A percentile compares a stretch with the other conserved stretches of the same genome.
These are phyloP conservation scores for Pseudogymnoascus sp. DNA, from an alignment of 2,329 filamentous ascomycete species.

Conservation along the genomic window DNA sequence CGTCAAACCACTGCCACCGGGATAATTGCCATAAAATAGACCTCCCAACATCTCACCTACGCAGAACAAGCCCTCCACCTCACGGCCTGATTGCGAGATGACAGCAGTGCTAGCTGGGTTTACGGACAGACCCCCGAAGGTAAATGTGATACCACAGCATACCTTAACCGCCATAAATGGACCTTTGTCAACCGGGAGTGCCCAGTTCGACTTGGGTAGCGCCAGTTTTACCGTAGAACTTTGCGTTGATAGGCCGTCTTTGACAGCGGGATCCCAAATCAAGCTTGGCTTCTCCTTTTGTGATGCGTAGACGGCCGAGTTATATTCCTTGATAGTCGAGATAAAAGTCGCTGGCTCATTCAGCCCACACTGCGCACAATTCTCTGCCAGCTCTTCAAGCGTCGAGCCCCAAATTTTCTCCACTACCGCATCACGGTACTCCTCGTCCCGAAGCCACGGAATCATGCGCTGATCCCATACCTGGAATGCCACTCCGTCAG, in stretches of 20 bases:
- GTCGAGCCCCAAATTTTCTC: constrained; percentile 25
- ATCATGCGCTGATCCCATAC: constrained; percentile 51
- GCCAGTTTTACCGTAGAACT: constrained; percentile 36
- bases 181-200: constrained; percentile 45
- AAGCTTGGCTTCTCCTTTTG: constrained; percentile 36
- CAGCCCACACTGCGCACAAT: constrained; percentile 42
- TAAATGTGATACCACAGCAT: constrained; percentile 60
- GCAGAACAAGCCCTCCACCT: constrained; percentile 52
- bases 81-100: constrained; percentile 37
- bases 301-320: constrained; percentile 45
- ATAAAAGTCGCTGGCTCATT: constrained; percentile 40
- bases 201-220: constrained; percentile 60
- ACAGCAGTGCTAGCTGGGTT: constrained; percentile 31
- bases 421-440: constrained; percentile 54
- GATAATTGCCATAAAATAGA: constrained; percentile 57
- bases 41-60: constrained; percentile 61
- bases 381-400: constrained; percentile 49
- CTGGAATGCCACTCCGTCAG: constrained; percentile 53
- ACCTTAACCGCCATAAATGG: constrained; percentile 60
- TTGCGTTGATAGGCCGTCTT: constrained; percentile 56
- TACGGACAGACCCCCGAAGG: constrained; percentile 52
- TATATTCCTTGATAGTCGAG: constrained; percentile 47
- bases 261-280: constrained; percentile 52
- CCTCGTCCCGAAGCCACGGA: constrained; percentile 50
- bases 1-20: constrained; percentile 55